A percentile compares a stretch with the other conserved stretches of the same genome.
Conservation (phyloP, 208 protist species). For the Acanthamoeba culbertsoni region DNA sequence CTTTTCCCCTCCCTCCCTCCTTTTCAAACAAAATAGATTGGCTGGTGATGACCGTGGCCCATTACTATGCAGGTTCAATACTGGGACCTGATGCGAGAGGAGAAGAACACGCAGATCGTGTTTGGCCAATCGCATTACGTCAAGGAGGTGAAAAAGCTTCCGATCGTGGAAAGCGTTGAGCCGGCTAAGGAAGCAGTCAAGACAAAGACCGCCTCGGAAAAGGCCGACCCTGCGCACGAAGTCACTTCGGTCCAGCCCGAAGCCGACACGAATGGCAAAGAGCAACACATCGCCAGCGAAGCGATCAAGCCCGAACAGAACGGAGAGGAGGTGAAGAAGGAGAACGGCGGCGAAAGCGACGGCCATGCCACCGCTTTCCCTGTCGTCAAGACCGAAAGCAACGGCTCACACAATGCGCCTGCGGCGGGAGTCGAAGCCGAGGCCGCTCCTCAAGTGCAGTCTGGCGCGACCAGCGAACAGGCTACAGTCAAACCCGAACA, state of each 20-base stretch:
- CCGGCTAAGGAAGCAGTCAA: background rate
- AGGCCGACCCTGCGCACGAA: background rate
- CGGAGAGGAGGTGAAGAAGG: background rate
- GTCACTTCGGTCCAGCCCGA: background rate
- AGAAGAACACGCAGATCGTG: background rate
- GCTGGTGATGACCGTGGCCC: background rate
- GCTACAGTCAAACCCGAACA: background rate
- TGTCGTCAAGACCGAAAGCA: too few relatives aligned
- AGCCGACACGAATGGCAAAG: background rate
- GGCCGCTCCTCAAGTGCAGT: too few relatives aligned
- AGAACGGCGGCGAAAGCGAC: background rate
- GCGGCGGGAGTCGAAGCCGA: too few relatives aligned
- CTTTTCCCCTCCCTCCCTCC: background rate
- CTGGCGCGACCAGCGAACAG: too few relatives aligned
- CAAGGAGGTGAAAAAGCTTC: background rate
- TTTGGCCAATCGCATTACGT: slow-evolving; percentile 14
- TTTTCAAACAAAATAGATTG: background rate
- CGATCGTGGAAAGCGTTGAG: background rate
- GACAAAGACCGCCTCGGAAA: background rate
- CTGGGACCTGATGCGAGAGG: slow-evolving; percentile 31
- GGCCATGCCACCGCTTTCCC: too few relatives aligned
- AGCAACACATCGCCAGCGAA: background rate
- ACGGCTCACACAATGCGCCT: too few relatives aligned
- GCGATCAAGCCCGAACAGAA: background rate
- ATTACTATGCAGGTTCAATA: background rate